Conservation (phyloP, 192 early-diverging fungal species). For the Podila clonocystis region DNA sequence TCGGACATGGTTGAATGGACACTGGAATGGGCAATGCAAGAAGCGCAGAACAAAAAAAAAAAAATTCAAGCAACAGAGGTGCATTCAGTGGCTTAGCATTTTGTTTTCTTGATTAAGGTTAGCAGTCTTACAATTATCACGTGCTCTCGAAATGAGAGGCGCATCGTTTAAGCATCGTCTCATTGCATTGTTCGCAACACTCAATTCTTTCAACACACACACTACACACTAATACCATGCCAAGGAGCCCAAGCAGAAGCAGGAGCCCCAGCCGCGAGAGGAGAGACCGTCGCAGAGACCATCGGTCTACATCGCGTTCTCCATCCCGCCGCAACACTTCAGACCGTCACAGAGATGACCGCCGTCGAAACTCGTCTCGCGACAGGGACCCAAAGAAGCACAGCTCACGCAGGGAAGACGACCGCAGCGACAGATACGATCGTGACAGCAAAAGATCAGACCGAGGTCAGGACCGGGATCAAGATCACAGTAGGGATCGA, state of each 20-base stretch:
- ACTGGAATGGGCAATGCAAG: constrained; percentile 4
- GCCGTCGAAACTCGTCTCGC: neutral
- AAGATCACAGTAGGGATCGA: neutral
- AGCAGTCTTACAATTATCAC: neutral
- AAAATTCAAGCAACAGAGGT: constrained; percentile 18
- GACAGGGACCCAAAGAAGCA: neutral
- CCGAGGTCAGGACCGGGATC: constrained; percentile 13
- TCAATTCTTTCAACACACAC: neutral
- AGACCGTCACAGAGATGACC: constrained; percentile 13
- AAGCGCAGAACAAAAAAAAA: constrained; percentile 11
- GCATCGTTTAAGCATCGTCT: neutral
- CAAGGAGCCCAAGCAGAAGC: constrained; percentile 23
- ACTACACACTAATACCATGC: neutral
- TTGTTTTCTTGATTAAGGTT: no score
- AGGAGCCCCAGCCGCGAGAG: constrained; percentile 34
- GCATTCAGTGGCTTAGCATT: no score
- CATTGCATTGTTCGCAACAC: neutral
- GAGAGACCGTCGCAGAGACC: constrained; percentile 10
- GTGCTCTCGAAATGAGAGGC: neutral
- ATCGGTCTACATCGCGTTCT: constrained; percentile 7
- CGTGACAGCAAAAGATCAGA: constrained; percentile 5
- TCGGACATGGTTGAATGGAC: constrained; percentile 35
- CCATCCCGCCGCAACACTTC: constrained; percentile 21
- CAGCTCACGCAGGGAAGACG: neutral
- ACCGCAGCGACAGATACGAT: neutral